These are phyloP conservation scores for Chlorella sorokiniana DNA, from an alignment of 139 green algal species.

Conservation along the genomic window DNA sequence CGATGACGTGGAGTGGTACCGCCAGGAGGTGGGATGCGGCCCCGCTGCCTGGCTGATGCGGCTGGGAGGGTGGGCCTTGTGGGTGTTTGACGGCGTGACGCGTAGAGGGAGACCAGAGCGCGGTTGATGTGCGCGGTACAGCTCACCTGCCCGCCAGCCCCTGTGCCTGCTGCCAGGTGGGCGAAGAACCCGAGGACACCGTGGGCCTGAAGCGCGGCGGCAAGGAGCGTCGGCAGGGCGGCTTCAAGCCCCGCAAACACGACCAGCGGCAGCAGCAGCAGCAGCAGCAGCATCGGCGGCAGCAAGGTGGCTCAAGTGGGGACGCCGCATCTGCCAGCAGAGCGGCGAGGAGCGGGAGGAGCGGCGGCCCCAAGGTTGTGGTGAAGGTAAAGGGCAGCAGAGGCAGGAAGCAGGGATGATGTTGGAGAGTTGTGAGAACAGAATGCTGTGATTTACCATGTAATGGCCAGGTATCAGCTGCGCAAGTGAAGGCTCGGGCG, in stretches of 20 bases:
- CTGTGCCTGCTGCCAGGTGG: conserved; percentile 49
- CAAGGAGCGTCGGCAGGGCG: not conserved
- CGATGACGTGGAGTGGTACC: conserved; percentile 72
- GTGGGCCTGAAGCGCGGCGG: conserved; percentile 36
- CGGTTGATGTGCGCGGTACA: too few relatives aligned
- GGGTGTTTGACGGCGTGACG: too few relatives aligned
- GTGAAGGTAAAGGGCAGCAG: not conserved
- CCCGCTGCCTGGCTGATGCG: not conserved
- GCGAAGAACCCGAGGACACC: conserved; percentile 61
- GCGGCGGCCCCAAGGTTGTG: not conserved
- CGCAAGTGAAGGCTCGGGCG: too few relatives aligned
- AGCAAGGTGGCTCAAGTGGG: not conserved
- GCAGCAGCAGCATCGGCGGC: not conserved
- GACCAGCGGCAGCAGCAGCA: not conserved
- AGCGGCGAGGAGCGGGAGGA: not conserved
- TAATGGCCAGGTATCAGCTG: too few relatives aligned
- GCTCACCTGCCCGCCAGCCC: too few relatives aligned
- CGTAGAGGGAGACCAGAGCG: too few relatives aligned
- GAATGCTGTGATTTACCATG: too few relatives aligned
- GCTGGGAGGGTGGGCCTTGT: too few relatives aligned
- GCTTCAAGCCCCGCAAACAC: not conserved
- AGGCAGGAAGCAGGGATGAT: not conserved
- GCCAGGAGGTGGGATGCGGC: conserved; percentile 41
- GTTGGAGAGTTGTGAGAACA: too few relatives aligned
- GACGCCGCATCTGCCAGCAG: not conserved